Conservation (phyloP, 179 eudicot species). For the Spinacia oleracea region DNA sequence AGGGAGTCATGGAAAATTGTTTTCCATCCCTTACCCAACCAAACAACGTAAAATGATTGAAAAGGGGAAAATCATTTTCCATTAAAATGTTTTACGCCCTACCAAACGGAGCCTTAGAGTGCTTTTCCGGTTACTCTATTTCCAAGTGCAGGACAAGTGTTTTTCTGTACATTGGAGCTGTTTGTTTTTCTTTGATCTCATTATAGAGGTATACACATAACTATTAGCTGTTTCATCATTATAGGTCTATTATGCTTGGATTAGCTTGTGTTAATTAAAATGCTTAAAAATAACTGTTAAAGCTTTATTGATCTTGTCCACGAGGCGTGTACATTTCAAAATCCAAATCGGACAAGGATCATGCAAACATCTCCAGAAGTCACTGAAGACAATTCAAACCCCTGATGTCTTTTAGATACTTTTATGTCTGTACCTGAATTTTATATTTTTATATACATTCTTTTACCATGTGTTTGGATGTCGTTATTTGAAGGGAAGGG, state of each 20-base stretch:
- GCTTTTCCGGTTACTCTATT: background rate
- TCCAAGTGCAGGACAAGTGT: too few species aligned
- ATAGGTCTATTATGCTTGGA: background rate
- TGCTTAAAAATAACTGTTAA: background rate
- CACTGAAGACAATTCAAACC: background rate
- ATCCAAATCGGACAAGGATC: background rate
- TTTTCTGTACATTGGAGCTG: background rate
- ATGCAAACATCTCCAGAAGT: background rate
- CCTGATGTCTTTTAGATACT: background rate
- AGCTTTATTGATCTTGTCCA: background rate
- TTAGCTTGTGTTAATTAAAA: background rate
- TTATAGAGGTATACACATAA: background rate
- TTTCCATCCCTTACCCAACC: too few species aligned
- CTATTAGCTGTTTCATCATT: background rate
- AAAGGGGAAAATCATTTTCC: too few species aligned
- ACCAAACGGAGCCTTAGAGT: too few species aligned
- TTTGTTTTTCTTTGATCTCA: background rate
- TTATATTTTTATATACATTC: background rate
- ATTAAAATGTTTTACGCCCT: too few species aligned
- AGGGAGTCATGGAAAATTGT: too few species aligned
- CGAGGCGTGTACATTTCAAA: background rate
- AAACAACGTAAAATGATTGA: too few species aligned
- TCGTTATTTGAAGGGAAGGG: background rate
- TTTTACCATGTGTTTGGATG: background rate
- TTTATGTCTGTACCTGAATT: background rate